These are phyloP conservation scores for Tricholoma terreum DNA, from an alignment of 768 basidiomycete species.

Conservation along the genomic window DNA sequence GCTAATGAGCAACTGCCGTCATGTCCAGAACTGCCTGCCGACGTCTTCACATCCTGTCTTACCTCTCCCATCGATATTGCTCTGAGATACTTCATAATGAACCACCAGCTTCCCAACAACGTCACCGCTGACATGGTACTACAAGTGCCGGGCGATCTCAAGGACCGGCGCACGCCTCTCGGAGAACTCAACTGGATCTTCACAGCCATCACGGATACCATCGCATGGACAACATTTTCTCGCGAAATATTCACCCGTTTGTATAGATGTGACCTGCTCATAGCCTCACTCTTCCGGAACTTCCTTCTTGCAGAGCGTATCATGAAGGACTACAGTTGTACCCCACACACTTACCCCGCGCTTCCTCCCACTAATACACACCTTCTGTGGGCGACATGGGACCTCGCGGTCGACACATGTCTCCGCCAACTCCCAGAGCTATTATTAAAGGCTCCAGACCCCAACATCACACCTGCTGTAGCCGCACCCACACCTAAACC, in stretches of 20 bases:
- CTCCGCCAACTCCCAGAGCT: slow-evolving; percentile 90
- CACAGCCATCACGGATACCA: slow-evolving; percentile 97
- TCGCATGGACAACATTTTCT: slow-evolving; percentile 98
- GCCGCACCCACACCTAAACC: slow-evolving; percentile 31
- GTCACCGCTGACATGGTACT: slow-evolving; percentile 87
- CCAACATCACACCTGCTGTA: slow-evolving; percentile 14
- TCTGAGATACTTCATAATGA: slow-evolving; percentile 89
- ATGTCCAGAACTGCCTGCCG: slow-evolving; percentile 94
- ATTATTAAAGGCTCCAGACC: slow-evolving; percentile 41
- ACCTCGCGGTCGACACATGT: slow-evolving; percentile 92
- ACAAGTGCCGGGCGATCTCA: slow-evolving; percentile 94
- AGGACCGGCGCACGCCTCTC: slow-evolving; percentile 92
- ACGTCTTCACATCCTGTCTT: slow-evolving; percentile 95
- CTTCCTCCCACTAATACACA: slow-evolving; percentile 97
- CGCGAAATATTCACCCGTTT: slow-evolving; percentile 90
- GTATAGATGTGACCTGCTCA: slow-evolving; percentile 92
- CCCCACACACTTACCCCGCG: slow-evolving; percentile 88
- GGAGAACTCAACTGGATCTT: slow-evolving; percentile 99
- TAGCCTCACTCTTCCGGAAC: slow-evolving; percentile 95
- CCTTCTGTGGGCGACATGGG: slow-evolving; percentile 96
- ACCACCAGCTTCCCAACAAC: slow-evolving; percentile 78
- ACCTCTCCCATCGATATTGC: slow-evolving; percentile 99
- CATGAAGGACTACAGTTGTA: slow-evolving; percentile 97
- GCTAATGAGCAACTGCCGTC: slow-evolving; percentile 91
- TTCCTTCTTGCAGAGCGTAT: slow-evolving; percentile 96